Evolutionary conservation across 768 basidiomycete genomes (phyloP), one percentile per base, ranked within the genome.

Genomic region (Mycena albidolilacea): DNA sequence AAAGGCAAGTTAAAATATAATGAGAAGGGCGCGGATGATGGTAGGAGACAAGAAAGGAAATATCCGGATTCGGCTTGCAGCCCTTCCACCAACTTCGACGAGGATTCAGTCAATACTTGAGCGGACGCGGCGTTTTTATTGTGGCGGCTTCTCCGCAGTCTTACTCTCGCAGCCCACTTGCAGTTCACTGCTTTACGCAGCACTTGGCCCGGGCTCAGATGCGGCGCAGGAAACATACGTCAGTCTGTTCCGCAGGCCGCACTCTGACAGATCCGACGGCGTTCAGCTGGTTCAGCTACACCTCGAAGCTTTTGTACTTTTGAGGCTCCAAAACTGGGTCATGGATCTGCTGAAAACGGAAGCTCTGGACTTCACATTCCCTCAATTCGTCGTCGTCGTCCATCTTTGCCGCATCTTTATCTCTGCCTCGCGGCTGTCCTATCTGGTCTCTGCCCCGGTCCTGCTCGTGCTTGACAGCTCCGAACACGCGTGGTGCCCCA

Each of bases 171-270:
- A 64, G 63, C 54, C 50, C 55, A 30, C 41, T 61, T 23, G 30
- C 43, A 59, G 65, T 41, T 60, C 69, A 64, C 61, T 23, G 69
- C 69, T 15, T 57, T 58, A 11, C 69, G 69, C 62, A 70, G 69
- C 30, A 19, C 55, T 14, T 10, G 17, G 39, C 8, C 19, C 37
- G 19, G 35, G 48, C 62, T 17, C 9, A 37, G 10, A 14, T 43
- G 46, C 23, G 7, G 30, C 30, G 55, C 55, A n/a, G 55, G 10
- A 19, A 48, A 30, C 30, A 48, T 14, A 17, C 46, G 46, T 15
- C 17, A 48, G 7, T 3, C 11, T 14, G 12, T 48, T 48, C 46
- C 17, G 46, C 17, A 43, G 41, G 41, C 14, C 14, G 14, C 41
- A 30, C 30, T 30, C 30, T 30, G 30, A 30, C 30, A 30, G 30